Evolutionary conservation across 106 monocot species (phyloP), one percentile per base, ranked within the genome.

Genomic region (Cymbidium sinense): DNA sequence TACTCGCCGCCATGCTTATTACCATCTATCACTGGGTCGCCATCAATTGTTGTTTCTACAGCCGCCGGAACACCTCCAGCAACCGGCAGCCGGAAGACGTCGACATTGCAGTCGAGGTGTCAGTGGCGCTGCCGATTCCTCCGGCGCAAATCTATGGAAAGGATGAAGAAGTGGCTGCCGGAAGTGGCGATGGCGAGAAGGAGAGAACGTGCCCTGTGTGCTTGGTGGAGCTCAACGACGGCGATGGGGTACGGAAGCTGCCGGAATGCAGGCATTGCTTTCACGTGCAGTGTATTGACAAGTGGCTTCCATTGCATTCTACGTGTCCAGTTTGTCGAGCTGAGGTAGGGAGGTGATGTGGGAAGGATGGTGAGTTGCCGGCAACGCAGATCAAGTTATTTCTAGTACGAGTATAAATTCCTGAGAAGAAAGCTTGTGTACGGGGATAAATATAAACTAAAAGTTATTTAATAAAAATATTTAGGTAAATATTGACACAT

Each of bases 231-330:
- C 91, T 87, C 81, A 50, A 23, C 30, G 58, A 41, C 10, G 86
- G 87, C 69, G 89, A 95, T 62, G 51, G 43, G 41, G 61, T 95
- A n/a, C 54, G 91, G 62, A 34, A 70, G 1, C 80, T 87, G 36
- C 87, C 89, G 50, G 91, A 89, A 67, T 95, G 94, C 82, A 86
- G 77, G 52, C 94, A 95, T 78, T 77, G 87, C 77, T 95, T 91
- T 82, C 94, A 95, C 79, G 80, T 81, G 18, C 62, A 11, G 3
- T 95, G 94, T 78, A 84, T 87, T 11, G 91, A 91, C 73, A 86
- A 81, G 89, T 95, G 94, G 94, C 84, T 95, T 18, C 70, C 83
- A 43, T 58, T 86, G 75, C 91, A 89, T 73, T 89, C 89, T 37
- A 89, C 91, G 34, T 95, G 94, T 79, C 94, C 94, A n/a, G 70